These are phyloP conservation scores for Boehmeria nivea DNA, from an alignment of 306 rosid genomes.

Conservation along the genomic window DNA sequence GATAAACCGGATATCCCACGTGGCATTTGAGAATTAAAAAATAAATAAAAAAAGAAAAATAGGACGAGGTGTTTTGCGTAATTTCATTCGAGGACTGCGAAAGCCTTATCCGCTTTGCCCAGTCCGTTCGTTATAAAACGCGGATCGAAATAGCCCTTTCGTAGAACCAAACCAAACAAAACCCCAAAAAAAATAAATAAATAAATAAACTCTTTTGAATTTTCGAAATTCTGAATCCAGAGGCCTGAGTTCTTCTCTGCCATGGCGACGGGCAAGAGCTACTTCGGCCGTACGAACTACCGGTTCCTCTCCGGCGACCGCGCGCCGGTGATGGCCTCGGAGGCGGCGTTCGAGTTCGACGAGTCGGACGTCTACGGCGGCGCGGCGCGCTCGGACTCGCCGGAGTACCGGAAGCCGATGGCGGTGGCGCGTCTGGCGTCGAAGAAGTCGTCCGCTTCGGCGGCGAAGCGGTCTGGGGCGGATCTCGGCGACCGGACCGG, in stretches of 20 bases:
- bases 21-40: slow-evolving; percentile 5
- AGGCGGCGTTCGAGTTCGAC: slow-evolving; percentile 60
- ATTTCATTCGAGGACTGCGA: slow-evolving; percentile 1
- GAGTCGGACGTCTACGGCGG: slow-evolving; percentile 70
- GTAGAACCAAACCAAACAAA: slow-evolving; percentile 15
- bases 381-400: slow-evolving; percentile 42
- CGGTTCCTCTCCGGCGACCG: slow-evolving; percentile 45
- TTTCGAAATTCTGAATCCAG: background rate
- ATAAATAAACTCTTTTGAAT: background rate
- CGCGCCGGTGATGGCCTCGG: slow-evolving; percentile 21
- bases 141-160: slow-evolving; percentile 11
- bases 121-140: slow-evolving; percentile 45
- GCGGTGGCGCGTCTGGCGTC: slow-evolving; percentile 23
- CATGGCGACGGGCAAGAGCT: slow-evolving; percentile 61
- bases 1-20: slow-evolving; percentile 15
- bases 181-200: background rate
- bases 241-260: background rate
- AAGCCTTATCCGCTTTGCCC: slow-evolving; percentile 53
- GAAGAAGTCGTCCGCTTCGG: slow-evolving; percentile 17
- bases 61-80: slow-evolving; percentile 23
- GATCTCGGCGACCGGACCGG: slow-evolving; percentile 24
- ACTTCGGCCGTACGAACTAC: slow-evolving; percentile 38
- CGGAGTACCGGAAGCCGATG: slow-evolving; percentile 49
- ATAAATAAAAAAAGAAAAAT: background rate
- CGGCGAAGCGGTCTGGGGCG: slow-evolving; percentile 10